Evolutionary conservation across 1,139 yeast species (phyloP), one percentile per base, ranked within the genome.

Genomic region (Meyerozyma smithsonii): DNA sequence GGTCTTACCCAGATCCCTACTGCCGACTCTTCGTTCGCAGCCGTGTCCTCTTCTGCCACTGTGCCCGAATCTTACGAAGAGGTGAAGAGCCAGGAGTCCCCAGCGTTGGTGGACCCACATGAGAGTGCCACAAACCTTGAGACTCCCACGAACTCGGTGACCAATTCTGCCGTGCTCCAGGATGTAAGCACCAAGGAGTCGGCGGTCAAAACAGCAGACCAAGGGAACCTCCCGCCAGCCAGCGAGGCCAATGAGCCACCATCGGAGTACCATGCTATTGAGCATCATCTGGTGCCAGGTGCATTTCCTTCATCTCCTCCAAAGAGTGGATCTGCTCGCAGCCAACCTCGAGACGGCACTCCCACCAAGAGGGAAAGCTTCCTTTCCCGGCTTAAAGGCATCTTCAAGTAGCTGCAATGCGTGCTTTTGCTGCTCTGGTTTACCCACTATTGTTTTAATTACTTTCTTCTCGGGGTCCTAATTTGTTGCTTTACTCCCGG

Each of bases 11-110:
- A 62, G 28, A 66, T 63, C 4, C 57, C 57, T 42, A 64, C 73
- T 2, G 47, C 66, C 2, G 54, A 57, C 6, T 66, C 72, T 1
- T 67, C 74, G 4, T 69, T 64, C 55, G 73, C 74, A 11, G 73
- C 72, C 6, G 66, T 69, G 17, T 66, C 73, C 4, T 46, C 57
- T 39, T 61, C 61, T 3, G 53, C 51, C 16, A 48, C 61, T 12
- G 41, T 39, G 11, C 56, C 49, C 35, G 47, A 51, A 12, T 54
- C 44, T 10, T 51, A 44, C 39, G 60, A 56, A 39, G 42, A 52
- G 25, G 40, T 54, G 17, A 48, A 46, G 37, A 41, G 41, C 32
- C 39, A 42, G 17, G 39, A 32, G 2, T 14, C 17, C 17, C 30
- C 36, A 23, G 26, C 25, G n/a, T 23, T 25, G 14, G 32, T 36